Evolutionary conservation across 2,329 filamentous ascomycete species (phyloP), one percentile per base, ranked within the genome.

Genomic region (Talaromyces sp.): DNA sequence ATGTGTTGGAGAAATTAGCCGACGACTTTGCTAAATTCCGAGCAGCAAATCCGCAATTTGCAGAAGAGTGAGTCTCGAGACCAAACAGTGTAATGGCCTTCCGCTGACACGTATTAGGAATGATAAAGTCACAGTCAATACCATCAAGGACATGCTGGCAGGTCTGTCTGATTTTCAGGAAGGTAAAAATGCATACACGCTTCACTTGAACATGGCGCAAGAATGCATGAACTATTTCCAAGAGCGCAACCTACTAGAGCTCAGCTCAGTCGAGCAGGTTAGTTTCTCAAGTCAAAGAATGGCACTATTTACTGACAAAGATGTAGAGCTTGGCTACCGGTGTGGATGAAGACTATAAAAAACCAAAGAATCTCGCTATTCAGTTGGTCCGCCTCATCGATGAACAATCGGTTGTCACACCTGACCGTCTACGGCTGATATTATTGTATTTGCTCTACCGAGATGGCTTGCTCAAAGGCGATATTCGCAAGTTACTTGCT

Each of bases 191-290:
- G 89, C 92, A 1, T 99, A 98, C 77, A 95, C 93, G 0, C 82
- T 99, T 63, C 95, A 99, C 78, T 83, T 99, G 49, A 94, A 89
- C 70, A 98, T 99, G 94, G 95, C 95, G 1, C 91, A 97, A 75
- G 93, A 97, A 75, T 96, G 93, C 76, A 98, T 98, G 93, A 92
- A 92, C 71, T 87, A 91, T 43, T 99, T 99, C 72, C 89, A 96
- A 75, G 82, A 88, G 61, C 87, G 89, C 75, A 97, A 96, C 74
- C 83, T 99, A 6, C 85, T 91, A 6, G 95, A 99, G 73, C 84
- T 98, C 65, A 93, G 93, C 13, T 90, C 91, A 0, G 86, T 93
- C 5, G 95, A 99, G 78, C 95, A 98, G 79, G 84, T 85, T 72
- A 34, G 69, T 67, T 3, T 5, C 29, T 63, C 13, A 17, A 17